Evolutionary conservation across 1,284 basidiomycete species (phyloP).

Genomic region (Leccinum proliferum): DNA sequence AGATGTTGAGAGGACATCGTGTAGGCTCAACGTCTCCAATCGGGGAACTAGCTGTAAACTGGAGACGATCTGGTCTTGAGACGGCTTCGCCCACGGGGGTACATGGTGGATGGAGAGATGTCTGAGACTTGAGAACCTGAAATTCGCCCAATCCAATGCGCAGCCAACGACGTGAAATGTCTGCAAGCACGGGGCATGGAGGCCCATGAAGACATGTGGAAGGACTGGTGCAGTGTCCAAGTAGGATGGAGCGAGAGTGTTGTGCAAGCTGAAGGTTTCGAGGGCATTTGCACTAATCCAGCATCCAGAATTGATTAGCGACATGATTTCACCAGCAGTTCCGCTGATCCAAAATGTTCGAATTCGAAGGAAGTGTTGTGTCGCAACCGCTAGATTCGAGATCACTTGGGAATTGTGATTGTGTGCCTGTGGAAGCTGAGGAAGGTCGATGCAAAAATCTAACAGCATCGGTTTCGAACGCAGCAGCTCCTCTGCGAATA

Average conservation of each 20-base stretch:
- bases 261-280: background rate
- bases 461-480: background rate
- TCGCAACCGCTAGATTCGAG: background rate
- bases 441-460: background rate
- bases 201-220: background rate
- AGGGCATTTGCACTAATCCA: background rate
- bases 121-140: background rate
- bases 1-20: background rate
- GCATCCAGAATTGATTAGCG: background rate
- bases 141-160: background rate
- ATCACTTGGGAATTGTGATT: background rate
- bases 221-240: background rate
- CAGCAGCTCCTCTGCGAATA: background rate
- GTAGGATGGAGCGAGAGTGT: background rate
- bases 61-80: background rate
- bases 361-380: background rate
- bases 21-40: background rate
- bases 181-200: background rate
- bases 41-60: background rate
- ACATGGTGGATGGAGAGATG: background rate
- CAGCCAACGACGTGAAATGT: background rate
- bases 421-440: background rate
- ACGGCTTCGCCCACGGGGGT: background rate
- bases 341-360: background rate
- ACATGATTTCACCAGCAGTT: background rate